Base-by-base conservation (phyloP, 176 grass and related monocot genomes). In the Typha latifolia region DNA sequence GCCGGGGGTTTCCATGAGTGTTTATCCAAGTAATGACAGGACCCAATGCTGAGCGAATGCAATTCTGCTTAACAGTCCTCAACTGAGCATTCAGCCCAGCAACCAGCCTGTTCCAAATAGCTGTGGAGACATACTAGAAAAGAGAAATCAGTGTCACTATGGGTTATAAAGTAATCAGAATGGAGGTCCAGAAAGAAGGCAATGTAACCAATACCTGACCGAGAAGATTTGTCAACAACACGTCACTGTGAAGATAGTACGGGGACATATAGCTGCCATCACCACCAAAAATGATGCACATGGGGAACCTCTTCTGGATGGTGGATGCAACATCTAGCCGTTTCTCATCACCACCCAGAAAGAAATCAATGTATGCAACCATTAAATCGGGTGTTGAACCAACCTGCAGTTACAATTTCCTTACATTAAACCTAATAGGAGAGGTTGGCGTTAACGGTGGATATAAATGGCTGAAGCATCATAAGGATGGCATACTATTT, bases 311-410 rank as follows among this genome's bases (percentile, higher is more conserved):
- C 79, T 93, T 92, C 78, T 90, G 89, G 66, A 92, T 84, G 12
- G 85, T 89, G 49, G 89, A 90, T 64, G 79, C 62, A 65, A 92
- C 70, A 62, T 93, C 94, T 53, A 86, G 88, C 49, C 89, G 77
- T 73, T 93, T 97, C 73, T 97, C 94, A 80, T 97, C 94, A 47
- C 94, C 94, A 68, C 94, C 94, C 26, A 97, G 85, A 73, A 93
- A 97, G 78, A 97, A 97, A 89, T 97, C 94, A 73, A 97, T 93
- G 79, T 93, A 93, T 5, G 94, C 94, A 21, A 97, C 94, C 88
- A 92, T 97, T 72, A 92, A 77, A 72, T 97, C 94, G 70, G 94
- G 89, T 64, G 89, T 87, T 22, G 89, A 97, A 75, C 94, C 94
- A 73, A 97, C 94, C 94, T 97, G 70, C 66, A 73, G 62, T 75